phyloP scores from a whole-genome alignment of 1,284 basidiomycete species.

The Cerrena zonata region DNA sequence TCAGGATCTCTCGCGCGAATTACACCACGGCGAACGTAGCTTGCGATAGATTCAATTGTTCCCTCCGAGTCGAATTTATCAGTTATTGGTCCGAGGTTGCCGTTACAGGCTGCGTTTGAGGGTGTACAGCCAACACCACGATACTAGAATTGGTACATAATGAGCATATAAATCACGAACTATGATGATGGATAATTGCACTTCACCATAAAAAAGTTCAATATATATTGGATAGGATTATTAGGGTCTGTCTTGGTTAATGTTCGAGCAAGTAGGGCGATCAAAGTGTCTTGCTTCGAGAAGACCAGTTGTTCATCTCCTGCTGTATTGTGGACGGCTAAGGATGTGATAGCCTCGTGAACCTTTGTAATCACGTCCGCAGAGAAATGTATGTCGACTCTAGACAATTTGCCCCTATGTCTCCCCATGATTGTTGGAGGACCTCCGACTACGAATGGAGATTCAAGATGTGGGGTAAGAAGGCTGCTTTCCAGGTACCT shows the following conservation, averaged over 20 bases:
- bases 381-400: conserved; percentile 11
- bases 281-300: conserved; percentile 15
- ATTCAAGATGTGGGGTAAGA: conserved; percentile 4
- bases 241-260: conserved; percentile 11
- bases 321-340: background rate
- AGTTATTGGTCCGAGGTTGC: background rate
- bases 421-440: conserved; percentile 8
- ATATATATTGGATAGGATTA: conserved; percentile 8
- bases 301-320: background rate
- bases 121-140: background rate
- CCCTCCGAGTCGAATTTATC: background rate
- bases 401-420: conserved; percentile 1
- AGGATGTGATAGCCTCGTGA: conserved; percentile 6
- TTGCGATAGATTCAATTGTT: background rate
- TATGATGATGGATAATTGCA: background rate
- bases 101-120: background rate
- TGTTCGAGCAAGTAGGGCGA: conserved; percentile 13
- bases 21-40: conserved; percentile 5
- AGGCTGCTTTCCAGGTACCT: conserved; percentile 3
- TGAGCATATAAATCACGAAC: background rate
- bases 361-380: conserved; percentile 7
- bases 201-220: conserved; percentile 12
- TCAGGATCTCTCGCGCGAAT: conserved; percentile 2
- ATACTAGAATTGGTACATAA: background rate
- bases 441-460: background rate